Percentiles rank a stretch among this genome's conserved stretches.
phyloP scores from a whole-genome alignment of 1,284 basidiomycete species.

The Earliella scabrosa region DNA sequence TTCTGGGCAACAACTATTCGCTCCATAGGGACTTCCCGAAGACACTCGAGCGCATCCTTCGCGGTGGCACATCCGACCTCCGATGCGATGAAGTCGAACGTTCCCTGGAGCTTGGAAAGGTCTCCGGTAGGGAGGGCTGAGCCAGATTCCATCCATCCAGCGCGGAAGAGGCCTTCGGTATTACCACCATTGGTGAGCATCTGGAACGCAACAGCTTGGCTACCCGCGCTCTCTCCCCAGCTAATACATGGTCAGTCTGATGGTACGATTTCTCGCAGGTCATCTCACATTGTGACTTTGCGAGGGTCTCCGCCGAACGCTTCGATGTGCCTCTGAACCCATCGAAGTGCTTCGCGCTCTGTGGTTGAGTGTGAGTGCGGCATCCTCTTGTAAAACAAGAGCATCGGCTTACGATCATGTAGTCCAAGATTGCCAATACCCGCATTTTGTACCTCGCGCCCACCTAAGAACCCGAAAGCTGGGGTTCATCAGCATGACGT shows the following conservation, averaged over 20 bases:
- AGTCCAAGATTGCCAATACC: conserved; percentile 59
- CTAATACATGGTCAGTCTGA: conserved; percentile 17
- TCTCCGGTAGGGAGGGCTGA: conserved; percentile 36
- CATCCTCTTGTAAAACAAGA: neutral
- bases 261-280: too few relatives aligned
- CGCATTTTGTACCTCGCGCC: conserved; percentile 51
- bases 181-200: conserved; percentile 39
- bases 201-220: conserved; percentile 38
- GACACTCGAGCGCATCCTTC: conserved; percentile 44
- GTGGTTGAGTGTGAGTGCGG: conserved; percentile 17
- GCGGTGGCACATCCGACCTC: conserved; percentile 36
- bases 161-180: conserved; percentile 40
- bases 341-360: conserved; percentile 50
- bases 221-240: conserved; percentile 50
- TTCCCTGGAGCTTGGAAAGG: conserved; percentile 35
- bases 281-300: conserved; percentile 38
- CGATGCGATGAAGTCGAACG: conserved; percentile 40
- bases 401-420: conserved; percentile 47
- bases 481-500: neutral
- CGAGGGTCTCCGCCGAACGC: conserved; percentile 46
- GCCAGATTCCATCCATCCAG: conserved; percentile 43
- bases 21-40: conserved; percentile 40
- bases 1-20: conserved; percentile 37
- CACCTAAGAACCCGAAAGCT: conserved; percentile 23
- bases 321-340: conserved; percentile 52